Percentiles rank a stretch among this genome's conserved stretches.
These are phyloP conservation scores for Dendrothele bispora DNA, from an alignment of 768 basidiomycete species.

Conservation along the genomic window DNA sequence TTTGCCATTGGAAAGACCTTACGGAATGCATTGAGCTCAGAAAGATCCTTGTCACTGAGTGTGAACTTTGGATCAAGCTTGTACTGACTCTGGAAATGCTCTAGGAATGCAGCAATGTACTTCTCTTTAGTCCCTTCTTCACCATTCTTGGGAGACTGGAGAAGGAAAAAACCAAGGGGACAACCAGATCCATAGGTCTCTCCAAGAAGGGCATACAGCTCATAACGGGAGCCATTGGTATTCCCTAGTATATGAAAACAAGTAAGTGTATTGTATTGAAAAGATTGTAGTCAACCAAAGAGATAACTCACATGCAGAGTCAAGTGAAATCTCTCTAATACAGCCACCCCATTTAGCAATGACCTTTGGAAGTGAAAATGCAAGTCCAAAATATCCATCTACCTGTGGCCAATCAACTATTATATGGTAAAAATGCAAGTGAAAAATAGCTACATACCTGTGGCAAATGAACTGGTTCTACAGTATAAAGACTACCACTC, in stretches of 20 bases:
- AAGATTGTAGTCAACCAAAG: not conserved
- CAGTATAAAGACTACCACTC: too few species aligned
- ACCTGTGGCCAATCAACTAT: too few species aligned
- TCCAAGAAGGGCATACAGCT: slow-evolving; percentile 22
- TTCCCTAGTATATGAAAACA: too few species aligned
- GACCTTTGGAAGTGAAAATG: not conserved
- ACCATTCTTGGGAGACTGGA: slow-evolving; percentile 7
- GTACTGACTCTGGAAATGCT: slow-evolving; percentile 13
- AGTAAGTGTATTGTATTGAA: not conserved
- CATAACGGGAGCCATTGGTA: slow-evolving; percentile 20
- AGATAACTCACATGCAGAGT: slow-evolving; percentile 7
- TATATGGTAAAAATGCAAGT: too few species aligned
- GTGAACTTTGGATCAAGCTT: slow-evolving; percentile 15
- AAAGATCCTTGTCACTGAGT: slow-evolving; percentile 24
- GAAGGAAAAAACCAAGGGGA: slow-evolving; percentile 19
- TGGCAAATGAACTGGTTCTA: too few species aligned
- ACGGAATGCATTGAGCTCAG: slow-evolving; percentile 23
- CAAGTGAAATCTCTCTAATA: not conserved
- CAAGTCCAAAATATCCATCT: too few species aligned
- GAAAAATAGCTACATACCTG: too few species aligned
- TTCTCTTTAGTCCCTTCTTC: slow-evolving; percentile 13
- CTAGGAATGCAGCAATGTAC: slow-evolving; percentile 15
- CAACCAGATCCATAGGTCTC: slow-evolving; percentile 23
- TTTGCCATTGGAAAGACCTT: slow-evolving; percentile 16
- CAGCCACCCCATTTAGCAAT: not conserved